Conservation (phyloP, 169 alveolate species). For the Eimeria brunetti region DNA sequence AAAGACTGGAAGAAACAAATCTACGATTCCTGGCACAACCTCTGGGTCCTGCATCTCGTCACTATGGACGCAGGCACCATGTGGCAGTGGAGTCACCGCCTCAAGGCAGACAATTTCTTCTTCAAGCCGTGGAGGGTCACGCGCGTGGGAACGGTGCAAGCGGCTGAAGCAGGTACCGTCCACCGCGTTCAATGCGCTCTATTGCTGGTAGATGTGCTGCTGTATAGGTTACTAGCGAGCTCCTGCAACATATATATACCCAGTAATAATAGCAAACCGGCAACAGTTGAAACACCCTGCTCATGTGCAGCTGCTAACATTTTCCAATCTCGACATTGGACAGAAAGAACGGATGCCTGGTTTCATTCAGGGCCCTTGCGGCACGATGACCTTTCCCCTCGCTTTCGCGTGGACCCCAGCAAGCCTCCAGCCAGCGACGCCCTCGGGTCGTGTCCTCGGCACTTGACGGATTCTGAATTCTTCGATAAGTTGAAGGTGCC, state of each 20-base stretch:
- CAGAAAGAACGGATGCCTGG: background rate
- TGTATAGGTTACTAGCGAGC: background rate
- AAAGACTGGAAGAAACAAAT: conserved; percentile 54
- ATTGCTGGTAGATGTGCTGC: too few species aligned
- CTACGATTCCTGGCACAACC: conserved; percentile 66
- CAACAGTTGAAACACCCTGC: too few species aligned
- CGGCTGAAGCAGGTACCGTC: conserved; percentile 40
- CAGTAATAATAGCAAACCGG: too few species aligned
- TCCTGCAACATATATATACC: too few species aligned
- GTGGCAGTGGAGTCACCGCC: conserved; percentile 71
- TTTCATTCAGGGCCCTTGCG: conserved; percentile 46
- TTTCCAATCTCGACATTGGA: too few species aligned
- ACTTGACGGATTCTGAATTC: conserved; percentile 24
- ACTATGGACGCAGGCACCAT: conserved; percentile 17
- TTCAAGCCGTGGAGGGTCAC: conserved; percentile 71
- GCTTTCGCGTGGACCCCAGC: conserved; percentile 55
- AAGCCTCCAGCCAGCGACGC: background rate
- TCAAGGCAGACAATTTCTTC: conserved; percentile 49
- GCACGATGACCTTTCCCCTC: conserved; percentile 33
- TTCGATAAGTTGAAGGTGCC: conserved; percentile 42
- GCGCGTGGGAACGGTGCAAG: conserved; percentile 41
- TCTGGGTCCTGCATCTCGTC: conserved; percentile 25
- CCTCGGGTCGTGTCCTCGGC: conserved; percentile 5
- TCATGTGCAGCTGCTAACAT: too few species aligned
- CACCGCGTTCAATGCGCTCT: background rate